Evolutionary conservation across 306 rosid genomes (phyloP), one percentile per base, ranked within the genome.

Genomic region (Canavalia gladiata): DNA sequence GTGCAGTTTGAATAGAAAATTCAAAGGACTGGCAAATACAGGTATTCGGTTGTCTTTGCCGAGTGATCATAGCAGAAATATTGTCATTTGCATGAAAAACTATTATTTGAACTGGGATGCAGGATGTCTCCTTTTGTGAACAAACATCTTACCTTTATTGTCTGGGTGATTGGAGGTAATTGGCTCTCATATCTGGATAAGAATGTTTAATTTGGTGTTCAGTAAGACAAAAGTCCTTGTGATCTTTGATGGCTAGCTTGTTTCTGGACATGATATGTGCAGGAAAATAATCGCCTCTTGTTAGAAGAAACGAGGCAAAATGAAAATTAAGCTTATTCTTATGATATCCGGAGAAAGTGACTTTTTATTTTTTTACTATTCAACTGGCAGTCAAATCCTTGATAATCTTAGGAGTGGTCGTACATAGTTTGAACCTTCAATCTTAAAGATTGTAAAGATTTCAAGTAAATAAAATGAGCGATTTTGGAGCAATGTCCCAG

Each of bases 131-230:
- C 76, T 43, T 76, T 69, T 76, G 42, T 9, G 81, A 56, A 79
- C 82, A 67, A 76, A 75, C 85, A 42, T 70, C 66, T 75, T 54
- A 45, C 74, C 43, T 33, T 72, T 64, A 56, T 79, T 83, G 62
- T 71, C 55, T 37, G 62, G 74, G 78, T 64, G 60, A 12, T 62
- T 77, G 63, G 83, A 85, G 91, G 89, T 88, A 87, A 88, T 77
- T 66, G 75, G 78, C 81, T 68, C 68, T 71, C 72, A 72, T 75
- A 56, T 86, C 75, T 91, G 63, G 58, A 55, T 55, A 75, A 59
- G 72, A 74, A 77, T 68, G 74, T 86, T 68, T 70, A 74, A 84
- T 79, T 69, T 86, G 83, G 80, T 85, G 78, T 83, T 86, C 83
- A 65, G 89, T 84, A 84, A 78, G 55, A 34, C 81, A 60, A 67